These are phyloP conservation scores for Mucor lusitanicus DNA, from an alignment of 371 early-diverging fungal genomes.

Conservation along the genomic window DNA sequence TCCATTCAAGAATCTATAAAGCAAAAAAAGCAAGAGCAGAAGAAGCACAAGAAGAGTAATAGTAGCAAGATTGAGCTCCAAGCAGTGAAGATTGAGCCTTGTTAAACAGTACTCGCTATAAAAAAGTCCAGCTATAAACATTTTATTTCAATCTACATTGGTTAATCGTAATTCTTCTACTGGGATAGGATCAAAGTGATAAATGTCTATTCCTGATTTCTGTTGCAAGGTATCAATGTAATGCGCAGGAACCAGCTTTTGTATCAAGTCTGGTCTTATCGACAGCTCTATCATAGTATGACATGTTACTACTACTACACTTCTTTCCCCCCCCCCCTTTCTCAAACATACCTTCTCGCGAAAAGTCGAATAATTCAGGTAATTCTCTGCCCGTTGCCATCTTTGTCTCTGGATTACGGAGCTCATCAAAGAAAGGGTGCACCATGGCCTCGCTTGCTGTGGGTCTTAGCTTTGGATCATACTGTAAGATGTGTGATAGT, in stretches of 20 bases:
- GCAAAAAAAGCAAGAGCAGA: not conserved
- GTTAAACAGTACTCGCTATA: too few relatives aligned
- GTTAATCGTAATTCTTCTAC: slow-evolving; percentile 22
- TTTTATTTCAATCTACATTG: slow-evolving; percentile 3
- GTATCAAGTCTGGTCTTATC: slow-evolving; percentile 57
- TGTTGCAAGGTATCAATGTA: slow-evolving; percentile 53
- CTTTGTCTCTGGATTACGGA: slow-evolving; percentile 81
- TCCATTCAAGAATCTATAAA: not conserved
- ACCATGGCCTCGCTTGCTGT: slow-evolving; percentile 93
- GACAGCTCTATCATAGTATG: slow-evolving; percentile 38
- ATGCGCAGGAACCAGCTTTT: slow-evolving; percentile 68
- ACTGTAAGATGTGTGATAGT: slow-evolving; percentile 87
- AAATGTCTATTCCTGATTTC: slow-evolving; percentile 38
- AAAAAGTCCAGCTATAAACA: too few relatives aligned
- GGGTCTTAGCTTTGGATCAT: slow-evolving; percentile 89
- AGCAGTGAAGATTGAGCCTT: too few relatives aligned
- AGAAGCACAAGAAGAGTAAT: not conserved
- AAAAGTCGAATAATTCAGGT: slow-evolving; percentile 91
- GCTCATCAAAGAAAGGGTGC: slow-evolving; percentile 95
- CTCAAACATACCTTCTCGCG: slow-evolving; percentile 61
- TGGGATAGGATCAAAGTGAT: slow-evolving; percentile 43
- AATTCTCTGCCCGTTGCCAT: slow-evolving; percentile 79
- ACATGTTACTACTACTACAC: not conserved
- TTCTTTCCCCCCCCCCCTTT: too few relatives aligned
- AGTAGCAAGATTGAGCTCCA: not conserved